Conservation (phyloP, 768 basidiomycete species). For the Mrakia hoshinonis region DNA sequence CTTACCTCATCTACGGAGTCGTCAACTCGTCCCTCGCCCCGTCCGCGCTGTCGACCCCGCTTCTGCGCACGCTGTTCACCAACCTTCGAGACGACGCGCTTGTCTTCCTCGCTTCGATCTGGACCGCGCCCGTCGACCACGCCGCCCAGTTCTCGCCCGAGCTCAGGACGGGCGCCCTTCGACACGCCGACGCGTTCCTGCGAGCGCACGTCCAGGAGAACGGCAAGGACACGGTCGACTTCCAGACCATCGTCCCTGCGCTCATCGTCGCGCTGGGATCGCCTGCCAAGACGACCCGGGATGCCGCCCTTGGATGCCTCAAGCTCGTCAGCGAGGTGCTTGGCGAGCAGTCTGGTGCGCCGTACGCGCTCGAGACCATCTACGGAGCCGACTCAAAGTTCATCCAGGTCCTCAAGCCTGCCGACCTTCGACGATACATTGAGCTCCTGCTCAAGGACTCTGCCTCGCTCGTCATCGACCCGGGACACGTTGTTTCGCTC, state of each 20-base stretch:
- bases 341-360: constrained; percentile 1
- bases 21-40: constrained; percentile 53
- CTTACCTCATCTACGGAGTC: constrained; percentile 57
- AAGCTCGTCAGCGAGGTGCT: constrained; percentile 14
- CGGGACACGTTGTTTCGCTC: constrained; percentile 50
- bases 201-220: constrained; percentile 56
- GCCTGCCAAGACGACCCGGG: constrained; percentile 35
- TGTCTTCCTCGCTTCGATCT: constrained; percentile 69
- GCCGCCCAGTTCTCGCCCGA: constrained; percentile 26
- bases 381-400: constrained; percentile 29
- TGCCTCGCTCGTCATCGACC: constrained; percentile 53
- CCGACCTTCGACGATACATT: constrained; percentile 51
- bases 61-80: constrained; percentile 60
- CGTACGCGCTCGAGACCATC: constrained; percentile 27
- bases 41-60: constrained; percentile 48
- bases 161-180: constrained; percentile 53
- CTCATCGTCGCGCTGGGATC: constrained; percentile 34
- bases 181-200: constrained; percentile 71
- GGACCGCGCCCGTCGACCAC: constrained; percentile 40
- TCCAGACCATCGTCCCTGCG: constrained; percentile 42
- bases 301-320: constrained; percentile 34
- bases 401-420: constrained; percentile 35
- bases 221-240: constrained; percentile 43
- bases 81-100: constrained; percentile 62
- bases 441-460: constrained; percentile 67